phyloP scores from a whole-genome alignment of 1,284 basidiomycete species.

The Malassezia sp. region DNA sequence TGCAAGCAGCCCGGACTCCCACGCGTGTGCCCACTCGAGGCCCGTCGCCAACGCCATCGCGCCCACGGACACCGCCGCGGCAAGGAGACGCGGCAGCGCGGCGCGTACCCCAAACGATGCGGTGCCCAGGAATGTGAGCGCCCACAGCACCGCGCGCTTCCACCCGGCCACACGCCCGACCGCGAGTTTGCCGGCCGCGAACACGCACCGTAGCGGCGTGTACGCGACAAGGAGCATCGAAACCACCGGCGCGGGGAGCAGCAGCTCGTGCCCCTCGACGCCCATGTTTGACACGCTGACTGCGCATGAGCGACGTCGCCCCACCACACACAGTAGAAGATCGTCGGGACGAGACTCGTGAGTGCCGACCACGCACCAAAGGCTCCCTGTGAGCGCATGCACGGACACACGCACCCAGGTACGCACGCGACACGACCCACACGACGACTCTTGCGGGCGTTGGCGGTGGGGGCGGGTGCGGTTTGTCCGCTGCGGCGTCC shows the following conservation, averaged over 20 bases:
- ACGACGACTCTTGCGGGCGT: not conserved
- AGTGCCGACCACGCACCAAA: conserved; percentile 78
- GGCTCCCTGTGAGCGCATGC: no score
- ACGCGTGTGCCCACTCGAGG: conserved; percentile 32
- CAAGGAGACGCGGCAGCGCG: conserved; percentile 21
- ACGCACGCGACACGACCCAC: conserved; percentile 5
- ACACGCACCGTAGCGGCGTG: conserved; percentile 12
- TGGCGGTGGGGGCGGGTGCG: not conserved
- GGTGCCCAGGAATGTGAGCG: conserved; percentile 19
- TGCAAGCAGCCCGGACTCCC: conserved; percentile 29
- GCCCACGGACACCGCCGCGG: conserved; percentile 21
- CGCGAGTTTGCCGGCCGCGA: not conserved
- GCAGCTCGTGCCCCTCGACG: conserved; percentile 33
- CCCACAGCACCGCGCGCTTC: conserved; percentile 17
- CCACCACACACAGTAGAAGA: no score
- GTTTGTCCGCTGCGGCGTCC: not conserved
- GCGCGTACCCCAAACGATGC: conserved; percentile 23
- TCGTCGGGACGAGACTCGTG: conserved; percentile 62
- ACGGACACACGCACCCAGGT: no score
- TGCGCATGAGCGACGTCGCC: no score
- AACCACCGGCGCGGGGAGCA: conserved; percentile 31
- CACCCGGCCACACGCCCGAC: not conserved
- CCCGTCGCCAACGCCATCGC: conserved; percentile 23
- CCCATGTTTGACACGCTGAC: conserved; percentile 40
- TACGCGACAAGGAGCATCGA: conserved; percentile 20